phyloP scores from a whole-genome alignment of 83 land plant species.

The Diphasiastrum complanatum region DNA sequence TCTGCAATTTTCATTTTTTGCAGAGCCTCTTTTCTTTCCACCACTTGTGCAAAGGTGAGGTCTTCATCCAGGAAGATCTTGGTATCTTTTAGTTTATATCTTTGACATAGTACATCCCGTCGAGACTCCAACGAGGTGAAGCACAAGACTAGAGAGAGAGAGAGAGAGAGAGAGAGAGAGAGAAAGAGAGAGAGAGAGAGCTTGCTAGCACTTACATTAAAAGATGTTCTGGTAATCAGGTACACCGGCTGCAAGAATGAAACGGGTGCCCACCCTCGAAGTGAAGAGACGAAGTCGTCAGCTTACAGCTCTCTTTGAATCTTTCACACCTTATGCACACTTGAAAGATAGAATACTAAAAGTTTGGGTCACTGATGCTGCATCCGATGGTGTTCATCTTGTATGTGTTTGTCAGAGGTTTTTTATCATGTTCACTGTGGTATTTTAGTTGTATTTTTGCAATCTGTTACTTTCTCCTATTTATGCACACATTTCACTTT shows the following conservation, averaged over 20 bases:
- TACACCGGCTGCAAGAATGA: conserved; percentile 97
- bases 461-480: not conserved
- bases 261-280: conserved; percentile 62
- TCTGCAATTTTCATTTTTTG: too few species aligned
- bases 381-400: conserved; percentile 82
- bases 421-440: not conserved
- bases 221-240: conserved; percentile 40
- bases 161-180: too few species aligned
- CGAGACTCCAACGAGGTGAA: too few species aligned
- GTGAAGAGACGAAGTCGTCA: conserved; percentile 88
- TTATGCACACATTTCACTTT: not conserved
- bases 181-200: too few species aligned
- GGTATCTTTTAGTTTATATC: too few species aligned
- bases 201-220: too few species aligned
- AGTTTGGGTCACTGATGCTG: conserved; percentile 86
- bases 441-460: conserved; percentile 1
- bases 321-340: conserved; percentile 69
- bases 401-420: conserved; percentile 30
- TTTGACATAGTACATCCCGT: too few species aligned
- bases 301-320: conserved; percentile 76
- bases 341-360: conserved; percentile 68
- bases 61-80: too few species aligned
- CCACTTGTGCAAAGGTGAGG: too few species aligned
- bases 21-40: too few species aligned
- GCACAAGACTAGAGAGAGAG: too few species aligned